Base-by-base conservation (phyloP, 2,329 filamentous ascomycete species). In the Talaromyces albobiverticillius region DNA sequence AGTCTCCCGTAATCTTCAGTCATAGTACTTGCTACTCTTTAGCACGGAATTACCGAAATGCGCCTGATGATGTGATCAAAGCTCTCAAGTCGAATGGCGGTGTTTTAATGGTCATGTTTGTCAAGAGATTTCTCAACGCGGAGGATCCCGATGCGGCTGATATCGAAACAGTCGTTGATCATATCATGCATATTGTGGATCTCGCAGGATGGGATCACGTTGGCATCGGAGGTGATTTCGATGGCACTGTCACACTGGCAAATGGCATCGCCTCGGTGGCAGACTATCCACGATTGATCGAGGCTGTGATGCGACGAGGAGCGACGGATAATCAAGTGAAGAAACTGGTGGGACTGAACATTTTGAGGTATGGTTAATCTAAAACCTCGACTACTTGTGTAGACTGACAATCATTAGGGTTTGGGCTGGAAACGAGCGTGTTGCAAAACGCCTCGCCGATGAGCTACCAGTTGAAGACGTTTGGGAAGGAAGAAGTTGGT, bases 291-390 rank as follows among this genome's bases (percentile, higher is more conserved):
- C 50, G 40, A 6, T 55, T 73, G 8, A 54, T 73, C 11, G 51
- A 67, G 43, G 69, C 65, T 1, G 67, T 74, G 0, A 56, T 74
- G 7, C 65, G 71, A 25, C 61, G 70, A 14, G 71, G 71, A 1
- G 70, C 69, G 1, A 71, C 68, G 0, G 67, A 73, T 52, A 64
- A 68, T 32, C 67, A 73, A 57, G 57, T 73, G 3, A 61, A 60
- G 3, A 68, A 68, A 57, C 62, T 71, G 1, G 63, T 62, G 3
- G 70, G 71, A 0, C 64, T 67, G 46, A 74, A 74, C 32, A 70
- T 73, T 49, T 49, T 72, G 52, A 45, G 46, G 46, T 48, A 48
- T 38, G 18, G 26, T 48, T 48, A 45, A 45, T 16, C 23, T 36
- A 5, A 16, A 34, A 48, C 20, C n/a, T 7, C 38, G 31, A 38